Evolutionary conservation across 225 moss, liverwort and hornwort species (phyloP), one percentile per base, ranked within the genome.

Genomic region (Polytrichum commune): DNA sequence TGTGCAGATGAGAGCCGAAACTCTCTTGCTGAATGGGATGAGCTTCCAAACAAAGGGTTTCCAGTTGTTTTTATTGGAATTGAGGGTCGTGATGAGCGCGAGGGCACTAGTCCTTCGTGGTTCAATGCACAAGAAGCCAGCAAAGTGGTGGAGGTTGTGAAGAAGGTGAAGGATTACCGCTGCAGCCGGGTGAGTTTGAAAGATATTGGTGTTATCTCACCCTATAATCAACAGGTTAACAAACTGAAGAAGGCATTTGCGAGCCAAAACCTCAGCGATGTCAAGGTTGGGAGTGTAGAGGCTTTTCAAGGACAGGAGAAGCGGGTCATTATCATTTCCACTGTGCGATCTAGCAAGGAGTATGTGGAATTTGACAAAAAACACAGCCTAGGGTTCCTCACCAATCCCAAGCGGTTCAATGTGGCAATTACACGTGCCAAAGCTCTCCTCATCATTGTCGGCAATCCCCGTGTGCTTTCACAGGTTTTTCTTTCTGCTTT

Each of bases 111-210:
- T 63, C 87, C 87, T 58, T 88, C 87, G 10, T 88, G 87, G 87
- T 88, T 88, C 68, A 88, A 88, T 46, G 87, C 87, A 7, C 87
- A 88, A 29, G 87, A 88, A 73, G 87, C 87, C 53, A 88, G 87
- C 71, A 77, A 79, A 73, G 87, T 88, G 65, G 79, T 88, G 55
- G 87, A 88, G 27, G 75, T 88, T 73, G 84, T 88, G 24, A 84
- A 84, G 79, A 84, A 82, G 74, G 82, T 88, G 64, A 79, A 58
- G 62, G 75, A 82, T 28, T 88, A 84, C 71, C 82, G 84, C 58
- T 79, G 82, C 57, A 73, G 87, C 63, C 81, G 84, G 57, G 84
- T 88, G 6, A 68, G 72, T 53, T 66, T 82, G 64, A 75, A 66
- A 25, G 87, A 88, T 28, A 79, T 88, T 54, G 87, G 87, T 38